A percentile compares a stretch with the other conserved stretches of the same genome.
phyloP scores from a whole-genome alignment of 2,329 filamentous ascomycete species.

The Fusarium nisikadoi region DNA sequence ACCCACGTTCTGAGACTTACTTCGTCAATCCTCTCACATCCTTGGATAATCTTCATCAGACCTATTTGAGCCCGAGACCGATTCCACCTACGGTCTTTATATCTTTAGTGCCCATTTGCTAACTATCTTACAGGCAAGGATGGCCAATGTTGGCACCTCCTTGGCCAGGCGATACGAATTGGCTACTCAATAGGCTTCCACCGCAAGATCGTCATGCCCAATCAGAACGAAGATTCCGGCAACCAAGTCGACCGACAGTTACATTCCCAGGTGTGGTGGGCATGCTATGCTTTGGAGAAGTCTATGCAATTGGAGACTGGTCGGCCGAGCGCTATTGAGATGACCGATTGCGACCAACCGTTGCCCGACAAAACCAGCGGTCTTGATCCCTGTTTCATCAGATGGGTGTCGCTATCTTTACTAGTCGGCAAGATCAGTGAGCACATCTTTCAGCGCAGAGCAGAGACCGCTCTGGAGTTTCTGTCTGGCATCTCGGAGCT shows the following conservation, averaged over 20 bases:
- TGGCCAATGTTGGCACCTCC: constrained; percentile 35
- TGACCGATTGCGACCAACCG: constrained; percentile 32
- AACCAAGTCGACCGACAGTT: constrained; percentile 14
- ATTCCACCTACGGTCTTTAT: too few relatives aligned
- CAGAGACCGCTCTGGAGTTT: constrained; percentile 19
- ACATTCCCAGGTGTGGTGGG: constrained; percentile 35
- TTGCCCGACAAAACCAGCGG: constrained; percentile 16
- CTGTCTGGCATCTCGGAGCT: constrained; percentile 26
- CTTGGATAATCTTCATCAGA: not conserved
- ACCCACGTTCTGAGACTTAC: accelerated
- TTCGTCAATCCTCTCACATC: not conserved
- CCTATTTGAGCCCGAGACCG: too few relatives aligned
- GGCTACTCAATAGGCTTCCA: constrained; percentile 34
- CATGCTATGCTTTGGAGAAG: constrained; percentile 36
- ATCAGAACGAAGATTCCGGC: not conserved
- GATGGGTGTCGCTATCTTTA: constrained; percentile 33
- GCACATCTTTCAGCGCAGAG: constrained; percentile 30
- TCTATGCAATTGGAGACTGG: constrained; percentile 38
- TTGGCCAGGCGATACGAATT: constrained; percentile 29
- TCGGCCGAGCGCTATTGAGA: constrained; percentile 32
- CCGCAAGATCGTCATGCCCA: constrained; percentile 14
- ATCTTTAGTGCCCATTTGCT: too few relatives aligned
- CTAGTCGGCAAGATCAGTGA: constrained; percentile 36
- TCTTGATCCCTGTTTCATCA: constrained; percentile 10
- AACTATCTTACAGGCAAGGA: constrained; percentile 22